Evolutionary conservation across 108 stramenopile species (phyloP).

Genomic region (Schizochytrium sp.): DNA sequence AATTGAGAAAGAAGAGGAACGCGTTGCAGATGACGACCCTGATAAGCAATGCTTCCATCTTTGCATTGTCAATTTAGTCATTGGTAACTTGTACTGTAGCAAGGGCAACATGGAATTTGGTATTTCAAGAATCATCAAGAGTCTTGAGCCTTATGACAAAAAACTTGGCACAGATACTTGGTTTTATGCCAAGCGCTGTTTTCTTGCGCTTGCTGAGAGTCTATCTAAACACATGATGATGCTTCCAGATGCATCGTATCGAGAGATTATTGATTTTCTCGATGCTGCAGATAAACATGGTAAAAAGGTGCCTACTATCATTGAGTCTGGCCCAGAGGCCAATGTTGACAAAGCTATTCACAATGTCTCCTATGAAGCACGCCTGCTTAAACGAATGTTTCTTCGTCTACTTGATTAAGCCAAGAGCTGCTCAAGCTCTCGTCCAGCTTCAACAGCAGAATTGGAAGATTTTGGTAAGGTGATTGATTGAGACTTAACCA

Average conservation of each 20-base stretch:
- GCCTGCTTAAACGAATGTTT: constrained; percentile 76
- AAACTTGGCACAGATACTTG: constrained; percentile 87
- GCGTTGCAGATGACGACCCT: constrained; percentile 73
- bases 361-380: constrained; percentile 78
- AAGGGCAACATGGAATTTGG: constrained; percentile 90
- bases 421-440: background rate
- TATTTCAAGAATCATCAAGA: constrained; percentile 84
- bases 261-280: constrained; percentile 82
- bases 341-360: constrained; percentile 63
- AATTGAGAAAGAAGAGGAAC: constrained; percentile 82
- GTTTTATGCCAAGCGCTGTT: constrained; percentile 87
- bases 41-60: constrained; percentile 80
- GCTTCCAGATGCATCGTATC: constrained; percentile 79
- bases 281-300: constrained; percentile 77
- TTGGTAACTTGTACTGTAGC: constrained; percentile 89
- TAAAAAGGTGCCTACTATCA: constrained; percentile 71
- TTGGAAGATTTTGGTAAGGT: background rate
- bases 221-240: constrained; percentile 82
- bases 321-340: constrained; percentile 70
- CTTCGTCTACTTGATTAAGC: constrained; percentile 65
- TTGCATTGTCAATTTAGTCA: constrained; percentile 89
- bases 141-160: constrained; percentile 84
- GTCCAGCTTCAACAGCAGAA: background rate
- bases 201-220: constrained; percentile 83
- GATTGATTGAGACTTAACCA: background rate